Percentiles rank a stretch among this genome's conserved stretches.
Evolutionary conservation across 495 filamentous ascomycete genomes (phyloP).

Genomic region (Penicillium mononematosum): DNA sequence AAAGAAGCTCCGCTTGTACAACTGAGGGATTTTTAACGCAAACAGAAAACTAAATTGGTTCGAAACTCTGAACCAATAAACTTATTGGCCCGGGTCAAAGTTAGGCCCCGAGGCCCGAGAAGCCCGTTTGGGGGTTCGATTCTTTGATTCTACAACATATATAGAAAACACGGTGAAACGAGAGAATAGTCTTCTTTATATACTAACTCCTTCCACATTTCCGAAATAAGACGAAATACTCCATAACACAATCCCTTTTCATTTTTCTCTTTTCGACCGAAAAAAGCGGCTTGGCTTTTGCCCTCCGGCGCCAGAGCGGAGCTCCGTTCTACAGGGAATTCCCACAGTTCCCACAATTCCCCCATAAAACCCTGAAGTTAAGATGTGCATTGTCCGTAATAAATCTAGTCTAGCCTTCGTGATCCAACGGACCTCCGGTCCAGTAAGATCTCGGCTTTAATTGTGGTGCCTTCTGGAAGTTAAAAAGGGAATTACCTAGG

Average conservation of each 20-base stretch:
- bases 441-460: constrained; percentile 11
- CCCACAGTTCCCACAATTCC: not conserved
- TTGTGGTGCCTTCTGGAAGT: not conserved
- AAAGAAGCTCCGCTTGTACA: not conserved
- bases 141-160: not conserved
- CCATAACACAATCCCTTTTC: not conserved
- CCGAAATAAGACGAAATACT: not conserved
- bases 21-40: constrained; percentile 13
- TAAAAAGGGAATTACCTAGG: no score
- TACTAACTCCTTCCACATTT: not conserved
- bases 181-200: not conserved
- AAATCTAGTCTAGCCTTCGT: not conserved
- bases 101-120: constrained; percentile 8
- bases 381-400: no score
- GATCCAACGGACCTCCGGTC: constrained; percentile 27
- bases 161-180: not conserved
- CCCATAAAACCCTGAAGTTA: not conserved
- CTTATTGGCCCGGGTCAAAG: constrained; percentile 3
- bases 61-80: constrained; percentile 1
- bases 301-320: constrained; percentile 11
- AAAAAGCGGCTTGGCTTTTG: not conserved
- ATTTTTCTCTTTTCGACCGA: not conserved
- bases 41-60: constrained; percentile 8
- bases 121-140: not conserved
- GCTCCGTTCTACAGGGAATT: constrained; percentile 3